Evolutionary conservation across 2,329 filamentous ascomycete genomes (phyloP).

Genomic region (Fusarium sp.): DNA sequence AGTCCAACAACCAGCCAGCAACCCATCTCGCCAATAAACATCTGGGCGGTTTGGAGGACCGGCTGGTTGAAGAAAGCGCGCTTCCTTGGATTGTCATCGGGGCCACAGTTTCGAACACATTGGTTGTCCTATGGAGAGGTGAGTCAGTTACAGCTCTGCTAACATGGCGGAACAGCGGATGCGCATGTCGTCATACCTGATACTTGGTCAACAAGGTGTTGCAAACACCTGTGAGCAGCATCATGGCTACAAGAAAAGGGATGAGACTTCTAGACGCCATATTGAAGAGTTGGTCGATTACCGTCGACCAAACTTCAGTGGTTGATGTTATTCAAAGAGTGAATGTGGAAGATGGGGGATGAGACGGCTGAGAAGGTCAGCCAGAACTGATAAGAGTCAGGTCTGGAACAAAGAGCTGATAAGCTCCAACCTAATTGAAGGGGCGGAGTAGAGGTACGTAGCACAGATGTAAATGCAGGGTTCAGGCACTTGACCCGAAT

Average conservation of each 20-base stretch:
- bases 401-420: constrained; percentile 39
- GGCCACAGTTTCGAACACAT: constrained; percentile 90
- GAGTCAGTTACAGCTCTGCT: constrained; percentile 6
- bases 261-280: constrained; percentile 81
- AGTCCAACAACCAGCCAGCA: constrained; percentile 91
- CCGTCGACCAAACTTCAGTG: constrained; percentile 1
- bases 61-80: constrained; percentile 89
- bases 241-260: constrained; percentile 91
- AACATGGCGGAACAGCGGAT: background rate
- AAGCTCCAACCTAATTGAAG: constrained; percentile 19
- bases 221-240: constrained; percentile 95
- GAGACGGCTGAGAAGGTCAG: constrained; percentile 1
- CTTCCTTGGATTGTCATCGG: constrained; percentile 70
- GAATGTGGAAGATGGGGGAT: constrained; percentile 7
- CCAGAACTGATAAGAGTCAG: constrained; percentile 7
- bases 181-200: constrained; percentile 69
- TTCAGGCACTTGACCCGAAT: constrained; percentile 10
- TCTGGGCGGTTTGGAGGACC: constrained; percentile 94
- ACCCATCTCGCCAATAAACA: constrained; percentile 97
- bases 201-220: constrained; percentile 98
- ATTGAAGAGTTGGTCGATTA: constrained; percentile 17
- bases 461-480: constrained; percentile 8
- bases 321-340: constrained; percentile 15
- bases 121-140: constrained; percentile 80
- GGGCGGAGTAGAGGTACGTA: constrained; percentile 27